These are phyloP conservation scores for Helotiales sp. DNA, from an alignment of 2,329 filamentous ascomycete species.

Conservation along the genomic window DNA sequence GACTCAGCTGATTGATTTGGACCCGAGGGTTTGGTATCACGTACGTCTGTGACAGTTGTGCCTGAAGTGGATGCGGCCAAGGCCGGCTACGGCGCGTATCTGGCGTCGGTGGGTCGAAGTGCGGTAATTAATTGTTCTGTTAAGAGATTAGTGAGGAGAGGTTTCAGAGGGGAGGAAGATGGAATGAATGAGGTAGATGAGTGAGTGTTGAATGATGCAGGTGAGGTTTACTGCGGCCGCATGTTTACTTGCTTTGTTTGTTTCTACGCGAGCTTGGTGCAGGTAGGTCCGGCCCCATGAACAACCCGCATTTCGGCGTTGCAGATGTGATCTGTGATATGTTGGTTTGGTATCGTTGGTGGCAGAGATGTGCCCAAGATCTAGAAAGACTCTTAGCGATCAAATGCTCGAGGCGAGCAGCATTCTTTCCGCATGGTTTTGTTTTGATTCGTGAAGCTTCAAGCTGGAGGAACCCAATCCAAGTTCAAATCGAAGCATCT, in stretches of 20 bases:
- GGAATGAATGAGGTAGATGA: no score
- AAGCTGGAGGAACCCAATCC: no score
- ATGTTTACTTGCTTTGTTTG: not conserved
- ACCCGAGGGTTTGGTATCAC: not conserved
- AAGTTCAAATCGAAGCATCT: no score
- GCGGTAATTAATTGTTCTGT: not conserved
- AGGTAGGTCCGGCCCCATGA: no score
- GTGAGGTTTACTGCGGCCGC: not conserved
- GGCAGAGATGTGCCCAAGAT: not conserved
- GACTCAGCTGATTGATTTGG: constrained; percentile 1
- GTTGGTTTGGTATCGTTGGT: not conserved
- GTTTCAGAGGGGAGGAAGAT: no score
- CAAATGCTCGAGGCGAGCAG: no score
- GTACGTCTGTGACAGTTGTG: not conserved
- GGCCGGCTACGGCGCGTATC: not conserved
- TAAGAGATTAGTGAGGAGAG: no score
- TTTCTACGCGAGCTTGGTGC: not conserved
- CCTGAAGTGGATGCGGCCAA: no score
- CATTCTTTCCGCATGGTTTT: not conserved
- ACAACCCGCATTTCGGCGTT: no score
- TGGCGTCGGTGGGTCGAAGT: not conserved
- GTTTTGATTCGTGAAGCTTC: not conserved
- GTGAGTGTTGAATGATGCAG: no score
- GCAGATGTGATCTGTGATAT: not conserved
- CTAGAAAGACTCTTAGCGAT: no score